Conservation (phyloP, 768 basidiomycete species). For the Russula sp. region DNA sequence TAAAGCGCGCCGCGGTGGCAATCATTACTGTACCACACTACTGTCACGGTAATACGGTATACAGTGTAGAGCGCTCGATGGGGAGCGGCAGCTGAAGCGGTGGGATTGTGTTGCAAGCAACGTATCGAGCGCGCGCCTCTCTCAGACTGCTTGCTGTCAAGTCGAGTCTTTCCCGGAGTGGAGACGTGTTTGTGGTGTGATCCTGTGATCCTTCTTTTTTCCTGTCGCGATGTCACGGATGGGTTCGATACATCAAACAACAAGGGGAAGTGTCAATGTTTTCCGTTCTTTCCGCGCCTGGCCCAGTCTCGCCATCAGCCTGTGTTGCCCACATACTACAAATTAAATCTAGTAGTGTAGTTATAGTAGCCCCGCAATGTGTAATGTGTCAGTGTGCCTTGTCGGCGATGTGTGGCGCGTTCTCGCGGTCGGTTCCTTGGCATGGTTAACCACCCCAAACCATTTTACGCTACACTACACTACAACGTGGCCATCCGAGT, state of each 20-base stretch:
- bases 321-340: neutral
- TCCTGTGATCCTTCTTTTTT: neutral
- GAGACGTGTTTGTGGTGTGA: neutral
- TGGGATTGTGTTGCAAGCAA: neutral
- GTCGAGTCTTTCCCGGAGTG: neutral
- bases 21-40: neutral
- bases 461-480: too few relatives aligned
- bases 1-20: neutral
- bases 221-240: conserved; percentile 1
- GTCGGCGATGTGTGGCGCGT: neutral
- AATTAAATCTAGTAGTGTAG: too few relatives aligned
- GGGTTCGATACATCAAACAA: neutral
- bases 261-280: neutral
- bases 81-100: neutral
- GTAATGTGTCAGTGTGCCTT: neutral
- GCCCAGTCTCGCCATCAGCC: neutral
- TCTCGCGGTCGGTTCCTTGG: neutral
- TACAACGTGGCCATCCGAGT: neutral
- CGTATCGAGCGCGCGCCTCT: neutral
- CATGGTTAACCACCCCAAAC: too few relatives aligned
- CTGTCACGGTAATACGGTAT: too few relatives aligned
- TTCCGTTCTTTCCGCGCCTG: neutral
- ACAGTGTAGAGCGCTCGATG: neutral
- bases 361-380: neutral
- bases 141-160: neutral